Percentiles rank a stretch among this genome's conserved stretches.
phyloP scores from a whole-genome alignment of 2,329 filamentous ascomycete genomes.

The Talaromyces sp. region DNA sequence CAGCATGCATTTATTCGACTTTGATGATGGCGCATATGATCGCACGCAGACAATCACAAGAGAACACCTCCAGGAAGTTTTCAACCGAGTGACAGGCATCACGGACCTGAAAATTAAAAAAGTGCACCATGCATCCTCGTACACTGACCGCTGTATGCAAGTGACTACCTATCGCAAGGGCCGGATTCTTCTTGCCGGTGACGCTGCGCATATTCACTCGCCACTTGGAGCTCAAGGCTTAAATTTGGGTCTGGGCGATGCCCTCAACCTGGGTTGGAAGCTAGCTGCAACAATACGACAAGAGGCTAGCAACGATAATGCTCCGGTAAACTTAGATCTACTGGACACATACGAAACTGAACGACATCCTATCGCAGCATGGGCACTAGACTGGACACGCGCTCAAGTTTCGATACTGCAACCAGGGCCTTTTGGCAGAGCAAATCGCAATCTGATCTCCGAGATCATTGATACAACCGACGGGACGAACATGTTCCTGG shows the following conservation, averaged over 20 bases:
- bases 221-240: slow-evolving; percentile 24
- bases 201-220: slow-evolving; percentile 23
- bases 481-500: slow-evolving; percentile 21
- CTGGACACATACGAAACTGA: slow-evolving; percentile 49
- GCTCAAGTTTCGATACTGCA: slow-evolving; percentile 34
- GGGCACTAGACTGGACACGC: slow-evolving; percentile 38
- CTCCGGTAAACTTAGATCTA: slow-evolving; percentile 39
- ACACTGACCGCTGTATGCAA: slow-evolving; percentile 15
- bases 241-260: slow-evolving; percentile 50
- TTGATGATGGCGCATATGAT: slow-evolving; percentile 7
- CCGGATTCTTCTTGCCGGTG: slow-evolving; percentile 21
- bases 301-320: slow-evolving; percentile 24
- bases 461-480: slow-evolving; percentile 13
- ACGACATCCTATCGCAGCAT: slow-evolving; percentile 35
- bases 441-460: slow-evolving; percentile 17
- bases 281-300: slow-evolving; percentile 47
- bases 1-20: slow-evolving; percentile 10
- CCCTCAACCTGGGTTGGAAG: slow-evolving; percentile 58
- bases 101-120: slow-evolving; percentile 4
- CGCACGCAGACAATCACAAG: slow-evolving; percentile 9
- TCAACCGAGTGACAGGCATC: slow-evolving; percentile 8
- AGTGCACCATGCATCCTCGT: background rate
- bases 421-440: slow-evolving; percentile 28
- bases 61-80: slow-evolving; percentile 10
- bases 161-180: slow-evolving; percentile 20